Evolutionary conservation across 345 rosid genomes (phyloP).

Genomic region (Trapa bicornis): DNA sequence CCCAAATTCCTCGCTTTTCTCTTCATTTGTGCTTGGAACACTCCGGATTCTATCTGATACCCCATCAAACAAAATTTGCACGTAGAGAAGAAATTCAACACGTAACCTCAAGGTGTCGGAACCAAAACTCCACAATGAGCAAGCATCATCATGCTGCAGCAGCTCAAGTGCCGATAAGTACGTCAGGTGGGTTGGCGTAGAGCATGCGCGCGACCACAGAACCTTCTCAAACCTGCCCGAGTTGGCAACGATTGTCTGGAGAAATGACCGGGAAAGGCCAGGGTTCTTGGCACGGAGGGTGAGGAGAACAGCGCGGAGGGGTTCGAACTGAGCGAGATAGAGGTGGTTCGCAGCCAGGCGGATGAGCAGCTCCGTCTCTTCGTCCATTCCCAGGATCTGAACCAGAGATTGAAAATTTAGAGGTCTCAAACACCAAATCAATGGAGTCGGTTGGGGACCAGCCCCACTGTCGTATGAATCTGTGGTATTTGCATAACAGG

Average conservation of each 20-base stretch:
- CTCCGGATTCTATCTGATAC: conserved; percentile 23
- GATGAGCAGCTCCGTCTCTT: conserved; percentile 64
- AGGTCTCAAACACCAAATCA: neutral
- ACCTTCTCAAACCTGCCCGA: conserved; percentile 59
- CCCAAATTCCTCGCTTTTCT: conserved; percentile 19
- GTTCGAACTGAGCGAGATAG: conserved; percentile 83
- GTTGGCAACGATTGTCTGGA: conserved; percentile 65
- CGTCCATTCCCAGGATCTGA: conserved; percentile 26
- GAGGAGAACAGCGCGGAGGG: conserved; percentile 66
- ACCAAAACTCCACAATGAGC: conserved; percentile 68
- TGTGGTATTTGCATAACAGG: too few relatives aligned
- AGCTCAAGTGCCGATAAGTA: conserved; percentile 66
- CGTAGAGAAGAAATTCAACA: conserved; percentile 58
- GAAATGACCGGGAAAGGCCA: conserved; percentile 52
- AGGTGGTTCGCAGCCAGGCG: conserved; percentile 90
- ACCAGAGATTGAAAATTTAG: too few relatives aligned
- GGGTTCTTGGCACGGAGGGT: conserved; percentile 59
- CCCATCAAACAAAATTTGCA: conserved; percentile 49
- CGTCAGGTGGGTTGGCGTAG: conserved; percentile 66
- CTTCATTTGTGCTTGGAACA: conserved; percentile 10
- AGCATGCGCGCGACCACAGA: conserved; percentile 68
- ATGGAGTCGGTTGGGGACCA: too few relatives aligned
- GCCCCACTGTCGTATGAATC: neutral
- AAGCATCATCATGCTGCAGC: conserved; percentile 34
- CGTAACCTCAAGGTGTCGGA: conserved; percentile 51